Base-by-base conservation (phyloP, 2,329 filamentous ascomycete genomes). In the Ophidiomyces ophidiicola region DNA sequence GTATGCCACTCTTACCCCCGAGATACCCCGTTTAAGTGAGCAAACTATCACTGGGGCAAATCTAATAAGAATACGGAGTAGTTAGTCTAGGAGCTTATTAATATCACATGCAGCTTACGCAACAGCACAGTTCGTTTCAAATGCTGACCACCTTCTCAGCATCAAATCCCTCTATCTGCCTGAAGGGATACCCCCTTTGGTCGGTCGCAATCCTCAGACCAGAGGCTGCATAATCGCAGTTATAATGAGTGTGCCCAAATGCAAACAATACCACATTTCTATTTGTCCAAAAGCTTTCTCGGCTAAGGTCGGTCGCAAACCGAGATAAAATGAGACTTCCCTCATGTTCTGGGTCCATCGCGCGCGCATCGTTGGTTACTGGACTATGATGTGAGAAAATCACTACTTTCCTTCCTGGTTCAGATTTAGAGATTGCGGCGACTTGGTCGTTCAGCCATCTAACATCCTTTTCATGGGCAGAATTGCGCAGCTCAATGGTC, bases 191-290 rank as follows among this genome's bases (percentile, higher is more conserved):
- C 12, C 42, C 42, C 3, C 35, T 12, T 18, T 59, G 60, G 41
- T 67, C 66, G 31, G 57, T 52, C 24, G 64, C 29, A 4, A 64
- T 50, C 31, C 56, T 49, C 30, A 58, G 63, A 12, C 4, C 14
- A 19, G 20, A 20, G n/a, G 18, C 39, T 6, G 44, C 34, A 38
- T 60, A 67, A 32, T 59, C 54, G 46, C 58, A 64, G 45, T 63
- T 66, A 44, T 54, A 67, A 48, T 69, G 67, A 7, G 66, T 70
- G 46, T 70, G 66, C 1, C 67, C 64, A 51, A 67, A 69, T 2
- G 59, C 66, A 66, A 65, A 69, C 2, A 64, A 15, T 25, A 50
- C 54, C 3, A 69, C 64, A 4, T 43, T 50, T 1, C 42, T 42
- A 38, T 50, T 58, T 19, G 36, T 54, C 60, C 59, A 68, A 38